phyloP scores from a whole-genome alignment of 2,329 filamentous ascomycete species.

The Penicillium sp. region DNA sequence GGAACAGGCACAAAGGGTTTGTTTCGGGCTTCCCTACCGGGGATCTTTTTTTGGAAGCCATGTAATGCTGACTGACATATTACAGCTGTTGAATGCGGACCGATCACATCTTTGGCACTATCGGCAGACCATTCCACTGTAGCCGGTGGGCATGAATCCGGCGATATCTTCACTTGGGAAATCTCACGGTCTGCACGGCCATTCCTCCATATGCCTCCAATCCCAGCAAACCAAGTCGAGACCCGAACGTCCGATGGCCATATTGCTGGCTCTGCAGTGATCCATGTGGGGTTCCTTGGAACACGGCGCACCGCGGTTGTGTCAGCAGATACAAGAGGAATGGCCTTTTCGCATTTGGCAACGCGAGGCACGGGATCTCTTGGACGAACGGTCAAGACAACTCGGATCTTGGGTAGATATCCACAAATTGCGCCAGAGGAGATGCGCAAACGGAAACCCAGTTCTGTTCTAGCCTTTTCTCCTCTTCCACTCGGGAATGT shows the following conservation, averaged over 20 bases:
- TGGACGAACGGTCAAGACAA: slow-evolving; percentile 84
- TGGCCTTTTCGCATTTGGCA: slow-evolving; percentile 97
- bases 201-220: slow-evolving; percentile 83
- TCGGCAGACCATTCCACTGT: slow-evolving; percentile 94
- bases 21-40: slow-evolving; percentile 26
- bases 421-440: slow-evolving; percentile 68
- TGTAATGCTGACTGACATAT: slow-evolving; percentile 23
- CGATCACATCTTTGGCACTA: slow-evolving; percentile 84
- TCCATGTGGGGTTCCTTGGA: slow-evolving; percentile 93
- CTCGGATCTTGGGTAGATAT: slow-evolving; percentile 88
- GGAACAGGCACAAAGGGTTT: slow-evolving; percentile 88
- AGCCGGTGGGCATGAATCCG: slow-evolving; percentile 86
- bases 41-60: too few relatives aligned
- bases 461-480: slow-evolving; percentile 90
- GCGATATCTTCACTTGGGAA: slow-evolving; percentile 97
- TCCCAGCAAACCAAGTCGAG: slow-evolving; percentile 69
- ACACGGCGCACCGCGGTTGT: slow-evolving; percentile 93
- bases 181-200: slow-evolving; percentile 79
- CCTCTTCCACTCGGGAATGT: slow-evolving; percentile 92
- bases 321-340: slow-evolving; percentile 91
- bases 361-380: slow-evolving; percentile 87
- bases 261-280: slow-evolving; percentile 74
- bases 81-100: slow-evolving; percentile 84
- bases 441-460: slow-evolving; percentile 80
- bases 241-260: slow-evolving; percentile 80